Evolutionary conservation across 306 rosid genomes (phyloP), one percentile per base, ranked within the genome.

Genomic region (Vachellia pachyceras): DNA sequence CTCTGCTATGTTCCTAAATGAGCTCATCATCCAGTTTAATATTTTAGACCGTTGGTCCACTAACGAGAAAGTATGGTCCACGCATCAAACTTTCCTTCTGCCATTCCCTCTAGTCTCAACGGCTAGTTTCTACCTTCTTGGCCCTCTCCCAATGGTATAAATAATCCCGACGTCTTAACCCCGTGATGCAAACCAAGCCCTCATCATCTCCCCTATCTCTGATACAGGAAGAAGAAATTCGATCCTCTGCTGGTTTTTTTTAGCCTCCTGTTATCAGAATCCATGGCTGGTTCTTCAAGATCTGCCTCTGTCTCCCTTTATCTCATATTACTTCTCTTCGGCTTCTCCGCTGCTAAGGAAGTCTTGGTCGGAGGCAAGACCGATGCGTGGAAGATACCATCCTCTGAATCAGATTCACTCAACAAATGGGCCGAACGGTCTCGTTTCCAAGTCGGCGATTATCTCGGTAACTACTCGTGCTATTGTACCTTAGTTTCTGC

Each of bases 381-480:
- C 20, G 83, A 82, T 25, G 81, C 93, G 6, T 95, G 99, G 99
- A 84, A 84, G 83, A 44, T 93, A 85, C 97, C 99, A 3, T 79
- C 97, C n/a, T 91, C 97, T 15, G 84, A 90, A 77, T 49, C 90
- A 8, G 81, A 89, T 0, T 86, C 97, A 3, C 98, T 95, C 82
- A 91, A 90, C 72, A 82, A 88, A 83, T 95, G 99, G 97, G 97
- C 99, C 3, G 89, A 78, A 82, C 80, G 14, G 42, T 71, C 81
- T 64, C 95, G 97, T 3, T 95, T 95, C 79, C 86, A 79, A 36
- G 65, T 88, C 7, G 95, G 91, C 35, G 97, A 95, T 58, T 23
- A 84, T 76, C 97, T 93, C 23, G 94, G 97, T 92, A 86, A 75
- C 39, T 73, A 55, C 5, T 55, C 0, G 40, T 29, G 2, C 33